Evolutionary conservation across 192 early-diverging fungal species (phyloP).

Genomic region (Coemansia sp.): DNA sequence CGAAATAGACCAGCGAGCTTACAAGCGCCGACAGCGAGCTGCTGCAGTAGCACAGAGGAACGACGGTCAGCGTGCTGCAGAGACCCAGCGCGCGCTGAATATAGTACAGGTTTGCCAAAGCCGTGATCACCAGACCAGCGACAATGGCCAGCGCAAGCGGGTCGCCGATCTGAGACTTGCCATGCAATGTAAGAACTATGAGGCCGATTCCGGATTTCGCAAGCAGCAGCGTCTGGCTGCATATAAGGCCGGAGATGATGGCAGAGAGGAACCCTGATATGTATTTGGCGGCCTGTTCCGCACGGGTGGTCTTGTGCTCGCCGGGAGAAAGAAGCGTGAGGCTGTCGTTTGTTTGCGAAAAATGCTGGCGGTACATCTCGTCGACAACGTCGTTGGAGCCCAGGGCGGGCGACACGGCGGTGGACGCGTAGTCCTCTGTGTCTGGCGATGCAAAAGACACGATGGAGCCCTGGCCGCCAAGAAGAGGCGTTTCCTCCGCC

Average conservation of each 20-base stretch:
- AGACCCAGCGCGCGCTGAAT: conserved; percentile 69
- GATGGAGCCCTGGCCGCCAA: not conserved
- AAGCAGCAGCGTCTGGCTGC: conserved; percentile 70
- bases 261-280: conserved; percentile 64
- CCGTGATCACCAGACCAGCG: conserved; percentile 51
- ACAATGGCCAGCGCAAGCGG: conserved; percentile 69
- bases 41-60: conserved; percentile 73
- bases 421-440: not conserved
- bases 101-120: conserved; percentile 64
- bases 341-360: conserved; percentile 16
- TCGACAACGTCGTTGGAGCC: conserved; percentile 7
- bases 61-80: conserved; percentile 71
- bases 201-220: conserved; percentile 77
- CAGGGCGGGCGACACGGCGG: not conserved
- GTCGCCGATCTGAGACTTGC: conserved; percentile 66
- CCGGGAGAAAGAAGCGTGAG: conserved; percentile 5
- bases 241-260: conserved; percentile 66
- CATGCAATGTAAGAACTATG: conserved; percentile 58
- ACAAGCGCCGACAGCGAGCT: conserved; percentile 70
- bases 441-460: not conserved
- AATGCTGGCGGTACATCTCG: conserved; percentile 35
- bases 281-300: conserved; percentile 33
- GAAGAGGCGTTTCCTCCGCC: not conserved
- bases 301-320: conserved; percentile 23
- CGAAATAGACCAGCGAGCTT: conserved; percentile 77